phyloP scores from a whole-genome alignment of 164 flowering plant species.

The Buxus sempervirens region DNA sequence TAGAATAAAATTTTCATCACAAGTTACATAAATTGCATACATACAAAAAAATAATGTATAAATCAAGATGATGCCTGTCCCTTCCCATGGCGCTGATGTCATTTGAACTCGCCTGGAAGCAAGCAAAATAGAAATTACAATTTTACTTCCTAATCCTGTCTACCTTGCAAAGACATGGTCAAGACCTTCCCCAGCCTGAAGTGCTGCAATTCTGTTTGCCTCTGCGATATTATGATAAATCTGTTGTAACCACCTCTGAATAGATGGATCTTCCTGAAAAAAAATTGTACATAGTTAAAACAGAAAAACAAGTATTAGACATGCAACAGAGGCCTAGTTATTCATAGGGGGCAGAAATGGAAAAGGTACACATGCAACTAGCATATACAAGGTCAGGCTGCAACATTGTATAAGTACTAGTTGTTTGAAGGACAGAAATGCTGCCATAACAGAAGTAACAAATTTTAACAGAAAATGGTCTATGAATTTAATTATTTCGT shows the following conservation, averaged over 20 bases:
- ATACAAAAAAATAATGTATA: neutral
- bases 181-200: constrained; percentile 7
- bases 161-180: neutral
- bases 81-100: neutral
- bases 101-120: neutral
- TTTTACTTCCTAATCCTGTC: neutral
- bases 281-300: neutral
- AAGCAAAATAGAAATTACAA: neutral
- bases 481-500: no score
- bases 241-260: constrained; percentile 73
- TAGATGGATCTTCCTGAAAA: constrained; percentile 65
- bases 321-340: neutral
- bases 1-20: no score
- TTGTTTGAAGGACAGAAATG: no score
- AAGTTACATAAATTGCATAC: no score
- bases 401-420: no score
- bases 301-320: neutral
- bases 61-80: neutral
- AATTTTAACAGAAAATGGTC: no score
- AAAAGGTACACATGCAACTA: neutral
- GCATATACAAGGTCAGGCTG: neutral
- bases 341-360: neutral
- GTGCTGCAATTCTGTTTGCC: constrained; percentile 40
- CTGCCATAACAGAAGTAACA: no score
- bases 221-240: constrained; percentile 50